Base-by-base conservation (phyloP, 371 early-diverging fungal species). In the Parasitella parasitica region DNA sequence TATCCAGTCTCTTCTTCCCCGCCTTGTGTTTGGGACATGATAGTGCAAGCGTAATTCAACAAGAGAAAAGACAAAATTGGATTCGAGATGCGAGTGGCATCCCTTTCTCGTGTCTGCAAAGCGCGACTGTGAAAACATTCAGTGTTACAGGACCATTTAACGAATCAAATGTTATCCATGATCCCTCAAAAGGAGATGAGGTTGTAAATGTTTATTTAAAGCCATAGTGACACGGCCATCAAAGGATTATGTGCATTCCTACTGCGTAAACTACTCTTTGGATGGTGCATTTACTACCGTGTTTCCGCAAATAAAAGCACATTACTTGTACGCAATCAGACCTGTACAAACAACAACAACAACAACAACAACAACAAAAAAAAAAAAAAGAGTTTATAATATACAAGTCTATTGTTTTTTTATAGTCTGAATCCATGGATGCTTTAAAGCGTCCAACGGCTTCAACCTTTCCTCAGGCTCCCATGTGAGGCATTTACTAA, bases 401-500 rank as follows among this genome's bases (percentile, higher is more conserved):
- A 34, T 4, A 60, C n/a, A 7, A 43, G 22, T 30, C 16, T 13
- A 35, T 50, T 53, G 41, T 18, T 64, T 63, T 41, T 64, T 69
- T 24, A 57, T 60, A 15, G 52, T 28, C 48, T 59, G 61, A 13
- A 90, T 79, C 90, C 89, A 91, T 34, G 86, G 85, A 57, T 91
- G 91, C 15, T 77, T 76, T 32, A 91, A 59, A 7, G 92, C 97
- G 57, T 94, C 90, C 1, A 67, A 74, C 18, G 97, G 94, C 26
- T 82, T 88, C 79, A 96, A 81, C 34, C 97, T 85, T 62, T 82
- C 81, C 34, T 86, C 84, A 2, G 96, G 94, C 55, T 94, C 94
- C 94, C 95, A 97, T 18, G 82, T 82, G 32, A 97, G 71, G 59
- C 95, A 92, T 39, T 81, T 76, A 32, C 81, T 62, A n/a, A 97